These are phyloP conservation scores for Bacidia rubella DNA, from an alignment of 495 filamentous ascomycete genomes.

Conservation along the genomic window DNA sequence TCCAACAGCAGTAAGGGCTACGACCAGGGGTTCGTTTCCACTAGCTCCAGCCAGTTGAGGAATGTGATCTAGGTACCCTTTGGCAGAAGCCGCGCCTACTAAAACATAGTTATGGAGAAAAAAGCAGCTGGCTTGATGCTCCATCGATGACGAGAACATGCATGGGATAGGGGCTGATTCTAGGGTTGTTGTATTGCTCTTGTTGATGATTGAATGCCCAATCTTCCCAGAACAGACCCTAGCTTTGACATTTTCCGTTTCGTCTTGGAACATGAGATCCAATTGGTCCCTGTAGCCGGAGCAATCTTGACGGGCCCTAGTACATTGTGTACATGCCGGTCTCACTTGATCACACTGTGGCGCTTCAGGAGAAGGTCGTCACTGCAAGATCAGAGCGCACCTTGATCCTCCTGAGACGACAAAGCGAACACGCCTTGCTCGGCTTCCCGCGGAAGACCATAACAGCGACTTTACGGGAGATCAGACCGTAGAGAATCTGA, in stretches of 20 bases:
- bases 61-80: neutral
- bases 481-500: too few species aligned
- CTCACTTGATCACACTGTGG: neutral
- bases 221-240: neutral
- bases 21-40: neutral
- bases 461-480: too few species aligned
- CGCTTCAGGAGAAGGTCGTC: too few species aligned
- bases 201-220: neutral
- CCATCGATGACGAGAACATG: neutral
- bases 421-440: neutral
- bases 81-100: neutral
- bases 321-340: neutral
- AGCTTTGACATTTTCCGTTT: neutral
- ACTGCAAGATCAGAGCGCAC: too few species aligned
- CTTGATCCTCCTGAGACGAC: neutral
- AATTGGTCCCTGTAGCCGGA: neutral
- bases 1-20: neutral
- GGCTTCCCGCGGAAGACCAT: neutral
- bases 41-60: too few species aligned
- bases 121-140: neutral
- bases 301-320: neutral
- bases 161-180: neutral
- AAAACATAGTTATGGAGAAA: neutral
- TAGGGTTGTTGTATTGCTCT: neutral
- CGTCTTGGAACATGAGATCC: neutral